These are phyloP conservation scores for Microbotryum violaceum DNA, from an alignment of 1,284 basidiomycete species.

Conservation along the genomic window DNA sequence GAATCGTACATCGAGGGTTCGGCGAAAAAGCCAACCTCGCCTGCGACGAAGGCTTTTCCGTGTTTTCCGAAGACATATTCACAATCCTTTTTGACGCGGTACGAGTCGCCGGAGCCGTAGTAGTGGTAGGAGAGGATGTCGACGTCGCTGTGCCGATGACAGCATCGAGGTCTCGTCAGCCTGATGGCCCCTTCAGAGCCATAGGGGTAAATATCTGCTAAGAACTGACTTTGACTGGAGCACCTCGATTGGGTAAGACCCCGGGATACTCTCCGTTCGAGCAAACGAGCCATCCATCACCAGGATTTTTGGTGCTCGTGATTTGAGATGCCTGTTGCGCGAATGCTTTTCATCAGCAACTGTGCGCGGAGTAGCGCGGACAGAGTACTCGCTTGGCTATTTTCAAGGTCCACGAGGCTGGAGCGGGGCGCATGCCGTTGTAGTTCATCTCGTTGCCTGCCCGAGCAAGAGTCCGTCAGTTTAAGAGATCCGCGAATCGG, in stretches of 20 bases:
- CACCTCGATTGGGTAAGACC: constrained; percentile 32
- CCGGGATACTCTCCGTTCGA: constrained; percentile 30
- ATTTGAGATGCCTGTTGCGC: constrained; percentile 33
- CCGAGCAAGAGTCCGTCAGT: neutral
- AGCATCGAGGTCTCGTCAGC: neutral
- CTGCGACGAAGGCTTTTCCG: constrained; percentile 37
- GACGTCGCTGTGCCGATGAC: constrained; percentile 19
- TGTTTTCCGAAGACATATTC: constrained; percentile 21
- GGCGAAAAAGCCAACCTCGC: constrained; percentile 38
- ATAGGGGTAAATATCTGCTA: neutral
- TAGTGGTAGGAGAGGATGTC: constrained; percentile 37
- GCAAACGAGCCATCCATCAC: constrained; percentile 39
- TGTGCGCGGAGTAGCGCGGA: neutral
- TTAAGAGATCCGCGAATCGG: neutral
- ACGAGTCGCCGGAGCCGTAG: constrained; percentile 35
- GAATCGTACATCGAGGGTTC: constrained; percentile 24
- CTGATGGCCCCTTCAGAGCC: neutral
- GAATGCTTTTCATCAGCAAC: neutral
- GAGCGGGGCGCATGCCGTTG: constrained; percentile 33
- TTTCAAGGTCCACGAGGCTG: constrained; percentile 32
- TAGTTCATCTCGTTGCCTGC: constrained; percentile 34
- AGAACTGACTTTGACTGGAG: constrained; percentile 18
- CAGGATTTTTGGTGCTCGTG: constrained; percentile 35
- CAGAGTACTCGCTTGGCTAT: constrained; percentile 19
- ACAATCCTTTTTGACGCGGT: constrained; percentile 34